These are phyloP conservation scores for Canavalia gladiata DNA, from an alignment of 306 rosid genomes.

Conservation along the genomic window DNA sequence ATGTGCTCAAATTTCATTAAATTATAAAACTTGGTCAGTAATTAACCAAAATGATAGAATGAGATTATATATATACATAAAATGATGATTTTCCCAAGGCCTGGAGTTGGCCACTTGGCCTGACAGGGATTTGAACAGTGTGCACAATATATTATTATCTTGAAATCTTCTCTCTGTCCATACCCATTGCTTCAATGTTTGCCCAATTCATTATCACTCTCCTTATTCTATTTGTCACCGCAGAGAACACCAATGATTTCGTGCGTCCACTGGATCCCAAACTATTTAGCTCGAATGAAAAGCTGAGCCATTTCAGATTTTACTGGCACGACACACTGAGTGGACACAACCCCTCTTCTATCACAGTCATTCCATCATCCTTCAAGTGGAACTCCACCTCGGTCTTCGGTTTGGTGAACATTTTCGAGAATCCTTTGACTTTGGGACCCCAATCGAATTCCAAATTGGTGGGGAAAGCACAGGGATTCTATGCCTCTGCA, in stretches of 20 bases:
- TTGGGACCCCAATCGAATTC: slow-evolving; percentile 49
- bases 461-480: slow-evolving; percentile 54
- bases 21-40: no score
- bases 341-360: slow-evolving; percentile 40
- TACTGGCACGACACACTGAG: slow-evolving; percentile 66
- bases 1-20: no score
- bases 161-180: no score
- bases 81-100: no score
- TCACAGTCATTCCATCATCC: slow-evolving; percentile 28
- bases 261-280: slow-evolving; percentile 45
- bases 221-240: no score
- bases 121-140: no score
- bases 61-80: no score
- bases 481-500: slow-evolving; percentile 64
- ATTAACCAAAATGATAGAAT: no score
- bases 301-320: slow-evolving; percentile 62
- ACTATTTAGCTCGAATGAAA: slow-evolving; percentile 47
- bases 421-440: slow-evolving; percentile 55
- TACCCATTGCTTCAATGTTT: no score
- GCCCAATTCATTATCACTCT: no score
- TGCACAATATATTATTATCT: no score
- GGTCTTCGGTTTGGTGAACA: slow-evolving; percentile 42
- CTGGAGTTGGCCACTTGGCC: no score
- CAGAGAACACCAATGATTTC: slow-evolving; percentile 5
- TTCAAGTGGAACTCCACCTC: slow-evolving; percentile 35